Conservation (phyloP, 176 grass and related monocot genomes). For the Dactylis glomerata region DNA sequence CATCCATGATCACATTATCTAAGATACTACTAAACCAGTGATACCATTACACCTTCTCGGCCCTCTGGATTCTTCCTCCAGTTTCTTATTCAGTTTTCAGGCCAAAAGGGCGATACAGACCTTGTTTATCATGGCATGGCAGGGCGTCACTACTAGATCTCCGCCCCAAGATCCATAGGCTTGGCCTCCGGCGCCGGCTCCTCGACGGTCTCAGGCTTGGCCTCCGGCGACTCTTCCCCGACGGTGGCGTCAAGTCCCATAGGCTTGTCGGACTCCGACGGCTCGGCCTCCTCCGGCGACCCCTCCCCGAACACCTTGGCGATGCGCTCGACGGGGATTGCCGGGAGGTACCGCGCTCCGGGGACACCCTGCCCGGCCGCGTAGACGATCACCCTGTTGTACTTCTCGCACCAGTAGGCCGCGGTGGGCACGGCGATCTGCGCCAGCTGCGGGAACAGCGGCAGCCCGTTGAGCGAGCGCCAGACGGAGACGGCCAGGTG, state of each 20-base stretch:
- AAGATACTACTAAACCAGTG: not conserved
- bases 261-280: not conserved
- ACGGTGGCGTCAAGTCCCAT: not conserved
- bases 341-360: conserved; percentile 43
- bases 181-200: not conserved
- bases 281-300: not conserved
- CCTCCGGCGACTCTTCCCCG: not conserved
- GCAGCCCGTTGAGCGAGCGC: conserved; percentile 74
- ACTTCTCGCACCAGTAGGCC: conserved; percentile 61
- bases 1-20: not conserved
- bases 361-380: conserved; percentile 27
- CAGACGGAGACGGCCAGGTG: conserved; percentile 62
- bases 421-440: conserved; percentile 68
- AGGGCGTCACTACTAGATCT: not conserved
- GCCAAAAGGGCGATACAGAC: not conserved
- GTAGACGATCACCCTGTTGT: conserved; percentile 51
- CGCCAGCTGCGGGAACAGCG: conserved; percentile 64
- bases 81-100: not conserved
- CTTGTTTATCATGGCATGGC: not conserved
- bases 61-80: not conserved
- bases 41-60: not conserved
- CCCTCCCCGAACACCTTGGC: conserved; percentile 60
- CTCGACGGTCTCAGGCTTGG: not conserved
- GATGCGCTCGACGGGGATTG: conserved; percentile 63
- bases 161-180: not conserved